Base-by-base conservation (phyloP, 2,329 filamentous ascomycete species). In the Trichoderma semiorbis region DNA sequence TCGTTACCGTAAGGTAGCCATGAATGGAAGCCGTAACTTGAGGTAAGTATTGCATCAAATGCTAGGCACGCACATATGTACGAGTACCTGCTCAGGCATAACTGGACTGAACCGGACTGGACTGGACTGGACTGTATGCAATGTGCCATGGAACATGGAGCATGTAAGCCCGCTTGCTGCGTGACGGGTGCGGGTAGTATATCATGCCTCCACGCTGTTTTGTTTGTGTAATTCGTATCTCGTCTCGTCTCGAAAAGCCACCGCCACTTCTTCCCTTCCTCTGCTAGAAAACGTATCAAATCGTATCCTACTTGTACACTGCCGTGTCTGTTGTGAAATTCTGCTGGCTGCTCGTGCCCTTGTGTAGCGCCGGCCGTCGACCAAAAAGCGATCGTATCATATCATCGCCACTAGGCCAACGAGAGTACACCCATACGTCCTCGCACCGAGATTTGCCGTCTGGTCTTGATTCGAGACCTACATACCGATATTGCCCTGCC, bases 191-290 rank as follows among this genome's bases (percentile, higher is more conserved):
- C 50, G 32, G 53, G 65, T 14, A 62, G 57, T 69, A 69, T 69
- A 69, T 69, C 67, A 69, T 69, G 66, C 36, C 65, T 32, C 66
- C 53, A 28, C 26, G 67, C 67, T 69, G 47, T 50, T 47, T 43
- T 50, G 67, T 62, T 36, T 69, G 67, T 69, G 67, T 69, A 61
- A 69, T 69, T 69, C 21, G 67, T 61, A 62, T 62, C 67, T 61
- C 57, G 57, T 60, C 67, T 69, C 43, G 43, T 50, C 43, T 50
- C 39, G 66, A 69, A 67, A 69, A 67, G 66, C 66, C 57, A 61
- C 66, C 66, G 66, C 66, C 68, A 70, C 68, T 70, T 70, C 43
- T 57, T 58, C 58, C 68, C 53, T 61, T 47, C 14, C 16, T 63
- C 32, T 30, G 30, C 60, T 14, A 34, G 16, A 39, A 70, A 62